Evolutionary conservation across 1,139 yeast genomes (phyloP), one percentile per base, ranked within the genome.

Genomic region (Waltiozyma sp.): DNA sequence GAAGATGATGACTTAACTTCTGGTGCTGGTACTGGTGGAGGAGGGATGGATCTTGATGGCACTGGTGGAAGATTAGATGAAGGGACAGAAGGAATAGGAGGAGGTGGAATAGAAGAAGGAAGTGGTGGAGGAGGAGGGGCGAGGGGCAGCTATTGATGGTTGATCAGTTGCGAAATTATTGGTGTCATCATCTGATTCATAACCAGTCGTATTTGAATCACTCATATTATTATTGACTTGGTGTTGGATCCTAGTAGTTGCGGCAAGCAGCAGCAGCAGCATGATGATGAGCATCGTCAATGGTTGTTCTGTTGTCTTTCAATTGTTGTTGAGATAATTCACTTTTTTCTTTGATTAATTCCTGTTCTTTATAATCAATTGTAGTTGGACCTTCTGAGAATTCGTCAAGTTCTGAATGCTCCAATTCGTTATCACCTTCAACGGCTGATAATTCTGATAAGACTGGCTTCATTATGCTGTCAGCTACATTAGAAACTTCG

Each of bases 391-490:
- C 56, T 8, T 52, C 48, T 9, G 45, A 44, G 38, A 21, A 21
- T 21, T 47, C 48, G 41, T 42, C 47, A 26, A 11, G 31, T 10
- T 28, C 31, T 11, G 31, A 28, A 28, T 10, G n/a, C 9, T 52
- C 59, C 23, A 47, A 44, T 38, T 55, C 59, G 37, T 54, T 55
- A 39, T 55, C 59, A 8, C 55, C 57, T 40, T 54, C 58, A 40
- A 54, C 33, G 3, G 57, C 58, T 11, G 58, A 54, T 31, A 14
- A 7, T n/a, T 14, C 18, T 13, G 34, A 15, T 13, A 31, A 21
- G 8, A 21, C 23, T 21, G 23, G 23, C 8, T 21, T 21, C n/a
- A 15, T 28, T 4, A 5, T 10, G 4, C 34, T 28, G 34, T 28
- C 34, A 6, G 16, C 34, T 28, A 28, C 4, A 40, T 38, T 3